Evolutionary conservation across 345 rosid species (phyloP).

Genomic region (Acer negundo): DNA sequence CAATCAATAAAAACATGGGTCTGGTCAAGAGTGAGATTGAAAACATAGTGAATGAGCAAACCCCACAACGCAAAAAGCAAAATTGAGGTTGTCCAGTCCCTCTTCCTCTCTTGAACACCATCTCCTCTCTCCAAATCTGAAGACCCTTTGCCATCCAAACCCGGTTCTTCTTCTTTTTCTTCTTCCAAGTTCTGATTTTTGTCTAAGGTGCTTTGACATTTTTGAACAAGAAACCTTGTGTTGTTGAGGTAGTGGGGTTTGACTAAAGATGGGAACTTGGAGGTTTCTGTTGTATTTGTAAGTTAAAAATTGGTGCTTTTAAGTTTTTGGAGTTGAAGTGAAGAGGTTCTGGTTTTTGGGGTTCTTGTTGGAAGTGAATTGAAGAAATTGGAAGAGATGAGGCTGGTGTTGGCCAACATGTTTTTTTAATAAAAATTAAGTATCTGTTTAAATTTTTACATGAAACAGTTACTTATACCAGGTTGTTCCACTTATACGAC

Average conservation of each 20-base stretch:
- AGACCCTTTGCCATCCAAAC: conserved; percentile 27
- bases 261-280: conserved; percentile 20
- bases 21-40: conserved; percentile 72
- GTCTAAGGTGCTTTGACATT: conserved; percentile 47
- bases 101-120: conserved; percentile 32
- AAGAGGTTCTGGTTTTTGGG: conserved; percentile 25
- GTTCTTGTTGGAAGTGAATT: conserved; percentile 35
- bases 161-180: conserved; percentile 39
- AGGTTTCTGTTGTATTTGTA: conserved; percentile 9
- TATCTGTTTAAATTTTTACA: no score
- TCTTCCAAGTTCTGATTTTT: conserved; percentile 49
- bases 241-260: conserved; percentile 23
- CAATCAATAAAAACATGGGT: conserved; percentile 61
- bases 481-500: not conserved
- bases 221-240: conserved; percentile 31
- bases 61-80: conserved; percentile 74
- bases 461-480: not conserved
- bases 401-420: conserved; percentile 44
- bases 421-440: not conserved
- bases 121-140: conserved; percentile 18
- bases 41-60: conserved; percentile 72
- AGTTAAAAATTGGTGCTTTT: conserved; percentile 2
- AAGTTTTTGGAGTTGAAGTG: conserved; percentile 19
- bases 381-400: conserved; percentile 66
- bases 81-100: conserved; percentile 78